phyloP scores from a whole-genome alignment of 768 basidiomycete species.

The Grammothele lineata region DNA sequence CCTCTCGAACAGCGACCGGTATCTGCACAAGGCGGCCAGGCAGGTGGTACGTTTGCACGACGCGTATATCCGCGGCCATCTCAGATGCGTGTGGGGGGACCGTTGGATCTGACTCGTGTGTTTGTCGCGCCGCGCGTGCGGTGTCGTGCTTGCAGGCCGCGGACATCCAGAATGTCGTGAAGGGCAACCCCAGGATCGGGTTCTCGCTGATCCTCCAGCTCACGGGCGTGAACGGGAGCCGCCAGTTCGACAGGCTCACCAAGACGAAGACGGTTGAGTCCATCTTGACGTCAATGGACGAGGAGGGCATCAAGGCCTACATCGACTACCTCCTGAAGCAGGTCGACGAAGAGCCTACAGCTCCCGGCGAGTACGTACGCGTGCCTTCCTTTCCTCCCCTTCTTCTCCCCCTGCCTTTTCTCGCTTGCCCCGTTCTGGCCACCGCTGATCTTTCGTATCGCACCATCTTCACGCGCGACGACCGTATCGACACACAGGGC shows the following conservation, averaged over 20 bases:
- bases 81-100: no score
- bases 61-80: background rate
- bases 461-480: conserved; percentile 17
- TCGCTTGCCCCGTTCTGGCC: conserved; percentile 3
- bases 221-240: conserved; percentile 76
- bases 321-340: conserved; percentile 66
- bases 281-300: conserved; percentile 70
- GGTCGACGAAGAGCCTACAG: conserved; percentile 39
- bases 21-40: conserved; percentile 84
- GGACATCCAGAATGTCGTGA: conserved; percentile 71
- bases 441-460: conserved; percentile 10
- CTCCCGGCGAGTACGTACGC: conserved; percentile 7
- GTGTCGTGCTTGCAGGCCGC: conserved; percentile 64
- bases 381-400: background rate
- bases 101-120: no score
- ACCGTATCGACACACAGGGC: conserved; percentile 8
- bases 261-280: conserved; percentile 90
- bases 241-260: conserved; percentile 89
- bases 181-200: conserved; percentile 72
- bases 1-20: conserved; percentile 80
- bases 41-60: conserved; percentile 56
- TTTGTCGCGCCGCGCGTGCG: no score
- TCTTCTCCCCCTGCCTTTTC: background rate
- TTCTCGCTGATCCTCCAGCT: conserved; percentile 84
- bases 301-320: conserved; percentile 72